Percentiles rank a stretch among this genome's conserved stretches.
These are phyloP conservation scores for Ceratocystis lukuohia DNA, from an alignment of 2,329 filamentous ascomycete genomes.

Conservation along the genomic window DNA sequence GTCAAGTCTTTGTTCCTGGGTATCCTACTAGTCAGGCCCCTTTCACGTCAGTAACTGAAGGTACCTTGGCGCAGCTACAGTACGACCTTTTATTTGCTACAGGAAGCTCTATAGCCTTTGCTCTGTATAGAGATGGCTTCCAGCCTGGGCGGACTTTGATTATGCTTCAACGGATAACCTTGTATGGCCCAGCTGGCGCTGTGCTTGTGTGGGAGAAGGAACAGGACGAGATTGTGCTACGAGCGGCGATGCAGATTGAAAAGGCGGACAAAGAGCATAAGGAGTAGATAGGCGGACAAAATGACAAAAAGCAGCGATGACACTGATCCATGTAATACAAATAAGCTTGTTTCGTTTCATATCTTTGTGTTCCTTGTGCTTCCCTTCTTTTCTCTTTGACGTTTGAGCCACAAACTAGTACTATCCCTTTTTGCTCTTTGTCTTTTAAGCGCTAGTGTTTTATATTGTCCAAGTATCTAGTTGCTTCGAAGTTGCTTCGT, in stretches of 20 bases:
- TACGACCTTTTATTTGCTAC: constrained; percentile 23
- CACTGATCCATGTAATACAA: neutral
- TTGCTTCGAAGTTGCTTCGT: no score
- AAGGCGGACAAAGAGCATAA: constrained; percentile 13
- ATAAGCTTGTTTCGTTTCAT: neutral
- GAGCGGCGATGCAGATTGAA: constrained; percentile 15
- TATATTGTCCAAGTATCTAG: neutral
- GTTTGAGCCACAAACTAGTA: neutral
- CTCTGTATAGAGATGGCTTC: constrained; percentile 6
- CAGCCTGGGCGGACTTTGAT: neutral
- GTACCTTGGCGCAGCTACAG: constrained; percentile 20
- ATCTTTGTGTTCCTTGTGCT: neutral
- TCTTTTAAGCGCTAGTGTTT: neutral
- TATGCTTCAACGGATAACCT: constrained; percentile 8
- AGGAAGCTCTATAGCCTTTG: constrained; percentile 13
- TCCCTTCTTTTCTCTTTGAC: neutral
- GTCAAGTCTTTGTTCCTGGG: constrained; percentile 19
- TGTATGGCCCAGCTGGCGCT: constrained; percentile 17
- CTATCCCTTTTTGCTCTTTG: neutral
- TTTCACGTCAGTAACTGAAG: constrained; percentile 18
- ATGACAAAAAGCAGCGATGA: neutral
- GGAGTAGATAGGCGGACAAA: neutral
- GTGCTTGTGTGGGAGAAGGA: constrained; percentile 16
- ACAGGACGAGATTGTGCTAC: constrained; percentile 13
- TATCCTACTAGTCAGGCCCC: constrained; percentile 14